Base-by-base conservation (phyloP, 148 eudicot genomes). In the Salicornia ramosissima region DNA sequence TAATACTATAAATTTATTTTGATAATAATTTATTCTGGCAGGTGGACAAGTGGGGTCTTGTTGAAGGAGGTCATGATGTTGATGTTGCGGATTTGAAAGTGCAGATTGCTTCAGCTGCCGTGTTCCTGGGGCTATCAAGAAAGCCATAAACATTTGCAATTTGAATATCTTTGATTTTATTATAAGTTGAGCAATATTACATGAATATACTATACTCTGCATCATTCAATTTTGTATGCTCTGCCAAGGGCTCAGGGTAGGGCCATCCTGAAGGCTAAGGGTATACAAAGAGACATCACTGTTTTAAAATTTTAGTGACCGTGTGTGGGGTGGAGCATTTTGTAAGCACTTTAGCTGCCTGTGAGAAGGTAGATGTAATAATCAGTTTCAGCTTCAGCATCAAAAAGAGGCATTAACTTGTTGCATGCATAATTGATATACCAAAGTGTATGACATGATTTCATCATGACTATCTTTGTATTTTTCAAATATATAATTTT, bases 31-130 rank as follows among this genome's bases (percentile, higher is more conserved):
- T 1, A 49, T 54, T n/a, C 42, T 45, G 78, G 63, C 84, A 90
- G 94, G 88, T 93, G 63, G 94, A 88, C 69, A 79, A 76, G 57
- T 90, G 96, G 96, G 98, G 98, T 82, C 83, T 93, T 59, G 98
- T 93, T 70, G 98, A 93, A 85, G 98, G 98, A 42, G 98, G 98
- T 69, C 98, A 93, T 80, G 98, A 93, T 77, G 58, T 93, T 74
- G 98, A 93, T 80, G 42, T 93, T 76, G 98, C 98, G 26, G 98
- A 93, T 81, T 88, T 93, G 26, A 83, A 80, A 82, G 92, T 84
- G 54, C 96, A 93, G 75, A 83, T 93, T 19, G 80, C 98, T 25
- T 85, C 98, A 5, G 90, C 98, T 59, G 84, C 81, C 14, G 96
- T 90, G 59, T 93, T 90, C 75, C 87, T 93, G 56, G 90, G 95